Base-by-base conservation (phyloP, 1,284 basidiomycete genomes). In the Pascua guehoae region DNA sequence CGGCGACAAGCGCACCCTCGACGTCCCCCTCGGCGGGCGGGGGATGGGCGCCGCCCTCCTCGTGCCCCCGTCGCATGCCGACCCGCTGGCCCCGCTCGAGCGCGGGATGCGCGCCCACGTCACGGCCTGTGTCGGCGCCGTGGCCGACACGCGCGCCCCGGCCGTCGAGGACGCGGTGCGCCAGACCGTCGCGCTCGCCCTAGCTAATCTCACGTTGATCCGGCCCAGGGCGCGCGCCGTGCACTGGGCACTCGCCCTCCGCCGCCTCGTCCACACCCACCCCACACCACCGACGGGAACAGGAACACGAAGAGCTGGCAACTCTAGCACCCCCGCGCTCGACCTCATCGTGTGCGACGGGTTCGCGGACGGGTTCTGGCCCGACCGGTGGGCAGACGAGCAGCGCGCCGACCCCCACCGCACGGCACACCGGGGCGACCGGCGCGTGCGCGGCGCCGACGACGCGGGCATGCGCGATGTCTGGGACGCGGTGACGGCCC, bases 291-390 rank as follows among this genome's bases (percentile, higher is more conserved):
- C 24, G 49, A 50, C 15, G 7, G 24, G 24, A 32, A 3, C 24
- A 32, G 24, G 24, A 7, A 32, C 24, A n/a, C n/a, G n/a, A n/a
- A n/a, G n/a, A n/a, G n/a, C n/a, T n/a, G n/a, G n/a, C n/a, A n/a
- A n/a, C n/a, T n/a, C n/a, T 45, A 11, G 12, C n/a, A n/a, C n/a
- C n/a, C 47, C 46, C 1, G 42, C 49, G 1, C 49, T 45, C 10
- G 66, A 65, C 46, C 41, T 75, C 24, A 58, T 77, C 1, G 58
- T 71, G 8, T 62, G 69, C 24, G 76, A 78, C 51, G 76, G 75
- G 3, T 66, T 78, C 38, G 65, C 58, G 5, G 72, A 75, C 51
- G 65, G 65, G 1, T 74, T 66, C 56, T 77, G 73, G 66, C 67
- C 70, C 0, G 62, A 72, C 17, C 49, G 71, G 41, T 73, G 70